Evolutionary conservation across 768 basidiomycete genomes (phyloP), one percentile per base, ranked within the genome.

Genomic region (Agaricus blazei): DNA sequence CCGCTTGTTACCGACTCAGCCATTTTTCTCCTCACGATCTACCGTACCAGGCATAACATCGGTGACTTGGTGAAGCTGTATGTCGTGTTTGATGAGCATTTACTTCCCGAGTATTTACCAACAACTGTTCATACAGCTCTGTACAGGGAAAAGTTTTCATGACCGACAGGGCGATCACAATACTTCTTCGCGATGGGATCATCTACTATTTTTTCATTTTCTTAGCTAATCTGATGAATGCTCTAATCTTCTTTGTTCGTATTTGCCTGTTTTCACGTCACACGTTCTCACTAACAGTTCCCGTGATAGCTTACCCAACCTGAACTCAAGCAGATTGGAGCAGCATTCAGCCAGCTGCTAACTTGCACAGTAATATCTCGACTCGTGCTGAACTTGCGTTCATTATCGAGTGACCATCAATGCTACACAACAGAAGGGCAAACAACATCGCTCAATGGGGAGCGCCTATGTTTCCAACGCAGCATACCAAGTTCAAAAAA

Each of bases 361-460:
- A 67, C 66, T 4, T 51, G 65, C 9, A 56, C 59, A 1, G 67
- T 70, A 64, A 59, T 68, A 11, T 68, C 68, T 19, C 66, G 67
- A 1, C 64, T 70, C 9, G 64, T 68, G 8, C 62, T 70, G 41
- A 70, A 67, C 52, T 64, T 70, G 19, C 68, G 68, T 8, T 60
- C 61, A 12, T n/a, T 60, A n/a, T 52, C 34, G 15, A 23, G 11
- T 9, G 29, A 15, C n/a, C 36, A 49, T 11, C 9, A 49, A 14
- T 9, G 37, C 31, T 8, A 7, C 9, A 49, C 29, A n/a, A 37
- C 48, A 34, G 7, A 8, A 34, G 11, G 7, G 5, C 7, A 2
- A 8, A 34, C 34, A 1, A 34, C 11, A 7, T 11, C 7, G 7
- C 11, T 34, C 34, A 34, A 11, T 11, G 5, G 11, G 7, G 8